Conservation (phyloP, 768 basidiomycete species). For the Amylocystis lapponica region DNA sequence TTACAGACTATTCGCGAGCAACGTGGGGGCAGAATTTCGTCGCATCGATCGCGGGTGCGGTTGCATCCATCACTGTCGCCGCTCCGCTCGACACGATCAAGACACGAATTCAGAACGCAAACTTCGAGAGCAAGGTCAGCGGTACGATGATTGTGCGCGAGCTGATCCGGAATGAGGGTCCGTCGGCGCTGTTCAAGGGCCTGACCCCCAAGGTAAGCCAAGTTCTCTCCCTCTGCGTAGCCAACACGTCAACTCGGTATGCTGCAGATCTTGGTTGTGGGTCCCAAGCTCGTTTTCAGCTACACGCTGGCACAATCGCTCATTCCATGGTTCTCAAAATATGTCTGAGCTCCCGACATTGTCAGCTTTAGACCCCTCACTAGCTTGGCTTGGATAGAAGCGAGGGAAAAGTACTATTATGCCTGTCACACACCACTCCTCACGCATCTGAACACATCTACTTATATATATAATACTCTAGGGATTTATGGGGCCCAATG, state of each 20-base stretch:
- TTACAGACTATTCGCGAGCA: slow-evolving; percentile 88
- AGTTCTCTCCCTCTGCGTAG: slow-evolving; percentile 11
- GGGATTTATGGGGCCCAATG: too few relatives aligned
- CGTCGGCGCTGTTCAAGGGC: slow-evolving; percentile 89
- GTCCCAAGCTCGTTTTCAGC: slow-evolving; percentile 96
- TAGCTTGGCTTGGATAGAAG: too few relatives aligned
- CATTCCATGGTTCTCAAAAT: slow-evolving; percentile 88
- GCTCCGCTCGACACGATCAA: slow-evolving; percentile 96
- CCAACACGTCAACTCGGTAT: too few relatives aligned
- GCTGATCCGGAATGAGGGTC: slow-evolving; percentile 81
- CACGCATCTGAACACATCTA: too few relatives aligned
- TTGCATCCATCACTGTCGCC: slow-evolving; percentile 92
- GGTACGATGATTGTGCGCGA: slow-evolving; percentile 82
- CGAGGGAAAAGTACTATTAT: too few relatives aligned
- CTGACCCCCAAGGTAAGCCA: slow-evolving; percentile 82
- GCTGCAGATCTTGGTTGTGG: slow-evolving; percentile 83
- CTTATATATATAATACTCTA: too few relatives aligned
- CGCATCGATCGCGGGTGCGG: slow-evolving; percentile 89
- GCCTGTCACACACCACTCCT: too few relatives aligned
- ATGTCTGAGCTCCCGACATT: slow-evolving; percentile 47
- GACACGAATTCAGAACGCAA: slow-evolving; percentile 97
- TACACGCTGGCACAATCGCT: slow-evolving; percentile 95
- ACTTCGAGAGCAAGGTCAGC: slow-evolving; percentile 82
- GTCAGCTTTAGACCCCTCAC: too few relatives aligned
- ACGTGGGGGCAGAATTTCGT: slow-evolving; percentile 98